Conservation (phyloP, 23 red algal genomes). For the Agarophyton chilense region DNA sequence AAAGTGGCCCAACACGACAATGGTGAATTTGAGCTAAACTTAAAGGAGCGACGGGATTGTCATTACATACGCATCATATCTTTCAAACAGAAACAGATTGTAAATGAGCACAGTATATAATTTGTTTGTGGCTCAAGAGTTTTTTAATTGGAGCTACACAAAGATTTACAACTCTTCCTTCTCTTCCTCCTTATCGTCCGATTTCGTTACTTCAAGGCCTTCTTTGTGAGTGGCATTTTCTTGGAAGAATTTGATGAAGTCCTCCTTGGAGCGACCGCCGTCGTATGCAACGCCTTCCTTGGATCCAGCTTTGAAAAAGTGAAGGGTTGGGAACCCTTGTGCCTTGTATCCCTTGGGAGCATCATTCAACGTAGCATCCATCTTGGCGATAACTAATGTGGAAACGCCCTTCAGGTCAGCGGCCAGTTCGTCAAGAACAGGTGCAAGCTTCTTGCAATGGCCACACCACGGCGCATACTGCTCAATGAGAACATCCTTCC, state of each 20-base stretch:
- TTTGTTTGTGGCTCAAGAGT: not conserved
- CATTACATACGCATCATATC: too few species aligned
- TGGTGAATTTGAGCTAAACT: too few species aligned
- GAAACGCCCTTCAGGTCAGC: constrained; percentile 68
- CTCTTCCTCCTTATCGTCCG: constrained; percentile 35
- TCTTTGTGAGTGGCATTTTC: constrained; percentile 85
- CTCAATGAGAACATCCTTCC: constrained; percentile 91
- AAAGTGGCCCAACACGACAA: too few species aligned
- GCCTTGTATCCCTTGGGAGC: constrained; percentile 89
- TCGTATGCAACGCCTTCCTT: constrained; percentile 66
- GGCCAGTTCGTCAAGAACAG: constrained; percentile 86
- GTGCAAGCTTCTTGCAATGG: constrained; percentile 88
- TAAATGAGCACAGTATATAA: not conserved
- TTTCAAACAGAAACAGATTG: not conserved
- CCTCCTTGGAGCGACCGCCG: constrained; percentile 62
- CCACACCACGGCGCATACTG: constrained; percentile 99
- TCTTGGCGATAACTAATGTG: constrained; percentile 92
- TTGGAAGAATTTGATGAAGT: constrained; percentile 91
- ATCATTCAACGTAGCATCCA: constrained; percentile 98
- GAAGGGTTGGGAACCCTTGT: constrained; percentile 86
- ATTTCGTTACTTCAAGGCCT: constrained; percentile 42
- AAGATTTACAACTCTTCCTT: constrained; percentile 87
- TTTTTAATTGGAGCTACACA: constrained; percentile 46
- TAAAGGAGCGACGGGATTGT: too few species aligned
- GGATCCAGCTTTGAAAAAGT: constrained; percentile 84